Conservation (phyloP, 257 asterid genomes). For the Solanum bukasovii region DNA sequence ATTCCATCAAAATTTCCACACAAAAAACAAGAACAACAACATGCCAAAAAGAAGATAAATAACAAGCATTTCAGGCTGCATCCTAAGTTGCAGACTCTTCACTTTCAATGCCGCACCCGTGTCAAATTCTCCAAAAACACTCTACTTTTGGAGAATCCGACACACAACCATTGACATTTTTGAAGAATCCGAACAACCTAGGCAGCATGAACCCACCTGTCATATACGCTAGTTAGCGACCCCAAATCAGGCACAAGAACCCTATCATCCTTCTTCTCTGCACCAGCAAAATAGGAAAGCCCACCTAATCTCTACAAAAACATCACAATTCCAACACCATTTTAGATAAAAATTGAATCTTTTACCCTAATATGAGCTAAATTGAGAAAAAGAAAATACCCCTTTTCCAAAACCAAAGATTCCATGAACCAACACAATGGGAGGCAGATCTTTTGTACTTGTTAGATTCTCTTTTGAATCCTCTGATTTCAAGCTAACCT, state of each 20-base stretch:
- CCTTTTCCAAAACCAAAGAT: slow-evolving; percentile 99
- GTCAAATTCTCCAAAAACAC: neutral
- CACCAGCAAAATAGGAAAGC: slow-evolving; percentile 89
- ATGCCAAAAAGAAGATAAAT: neutral
- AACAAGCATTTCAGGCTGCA: neutral
- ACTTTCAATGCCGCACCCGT: neutral
- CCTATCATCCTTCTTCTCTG: slow-evolving; percentile 95
- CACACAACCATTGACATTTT: neutral
- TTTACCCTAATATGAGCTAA: neutral
- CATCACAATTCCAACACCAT: neutral
- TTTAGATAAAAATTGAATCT: neutral
- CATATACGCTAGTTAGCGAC: slow-evolving; percentile 72
- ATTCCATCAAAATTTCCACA: slow-evolving; percentile 10
- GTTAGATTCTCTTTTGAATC: slow-evolving; percentile 17
- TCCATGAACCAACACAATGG: slow-evolving; percentile 91
- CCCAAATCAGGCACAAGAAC: slow-evolving; percentile 96
- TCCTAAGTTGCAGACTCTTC: neutral
- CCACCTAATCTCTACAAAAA: slow-evolving; percentile 70
- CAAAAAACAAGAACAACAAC: neutral
- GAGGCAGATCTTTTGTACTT: slow-evolving; percentile 57
- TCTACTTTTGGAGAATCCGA: neutral
- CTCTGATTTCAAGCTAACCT: slow-evolving; percentile 23
- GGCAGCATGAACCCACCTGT: slow-evolving; percentile 31
- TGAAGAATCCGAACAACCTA: neutral
- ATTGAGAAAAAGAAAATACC: slow-evolving; percentile 30